Base-by-base conservation (phyloP, 2,329 filamentous ascomycete species). In the Ceratocystiopsis minuta region DNA sequence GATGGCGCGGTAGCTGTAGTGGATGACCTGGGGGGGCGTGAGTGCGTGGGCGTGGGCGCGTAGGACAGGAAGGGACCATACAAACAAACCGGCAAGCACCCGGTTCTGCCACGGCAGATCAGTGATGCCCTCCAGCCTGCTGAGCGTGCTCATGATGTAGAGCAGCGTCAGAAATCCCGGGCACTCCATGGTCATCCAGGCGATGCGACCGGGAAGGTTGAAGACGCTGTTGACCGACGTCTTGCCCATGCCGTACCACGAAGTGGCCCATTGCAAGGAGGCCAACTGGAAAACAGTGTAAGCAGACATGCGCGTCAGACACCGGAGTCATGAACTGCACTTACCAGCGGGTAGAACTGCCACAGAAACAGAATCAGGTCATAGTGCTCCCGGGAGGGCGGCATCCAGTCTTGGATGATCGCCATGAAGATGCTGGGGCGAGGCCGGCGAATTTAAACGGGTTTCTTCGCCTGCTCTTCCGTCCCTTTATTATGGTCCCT, bases 211-310 rank as follows among this genome's bases (percentile, higher is more conserved):
- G 2, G 87, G 83, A n/a, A 96, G 60, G 61, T 98, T 98, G 56
- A 90, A 65, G 13, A 63, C 63, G 52, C 80, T 86, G 3, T 67
- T 55, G 16, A 76, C 69, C 4, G 85, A 93, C 3, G 87, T 94
- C 62, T 96, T 96, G 57, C 90, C 90, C 65, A 88, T 85, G 40
- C 83, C 83, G 58, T 95, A 90, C 70, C 75, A 94, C 43, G 74
- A 70, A n/a, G 69, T 62, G 43, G 78, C 45, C 78, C 80, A 92
- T 73, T 94, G 86, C 17, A 73, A 40, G 1, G 75, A 70, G 0
- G 78, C 78, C 48, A 85, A 54, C 85, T 93, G 46, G 7, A 18
- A 15, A 33, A 44, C 17, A 34, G 16, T 28, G 39, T 40, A 13
- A 37, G 34, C 14, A 28, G 15, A 11, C 18, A 12, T 10, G 11